A percentile compares a stretch with the other conserved stretches of the same genome.
Conservation (phyloP, 2,329 filamentous ascomycete species). For the Aspergillus bombycis region DNA sequence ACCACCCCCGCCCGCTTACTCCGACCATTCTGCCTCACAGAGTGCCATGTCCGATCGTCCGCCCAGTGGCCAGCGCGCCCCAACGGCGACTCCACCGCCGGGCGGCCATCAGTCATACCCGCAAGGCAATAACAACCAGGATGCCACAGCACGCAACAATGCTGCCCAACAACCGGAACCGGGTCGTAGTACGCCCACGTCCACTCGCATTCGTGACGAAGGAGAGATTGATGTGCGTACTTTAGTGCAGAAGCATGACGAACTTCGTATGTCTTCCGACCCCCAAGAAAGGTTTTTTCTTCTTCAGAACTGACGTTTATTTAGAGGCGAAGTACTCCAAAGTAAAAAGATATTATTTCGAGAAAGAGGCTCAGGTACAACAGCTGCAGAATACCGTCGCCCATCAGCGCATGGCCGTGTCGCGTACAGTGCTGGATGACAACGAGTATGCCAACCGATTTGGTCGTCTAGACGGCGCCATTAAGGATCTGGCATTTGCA, state of each 20-base stretch:
- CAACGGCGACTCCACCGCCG: slow-evolving; percentile 1
- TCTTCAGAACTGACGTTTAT: slow-evolving; percentile 3
- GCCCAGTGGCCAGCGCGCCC: slow-evolving; percentile 15
- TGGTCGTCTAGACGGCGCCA: slow-evolving; percentile 86
- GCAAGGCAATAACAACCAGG: slow-evolving; percentile 9
- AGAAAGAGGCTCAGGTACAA: slow-evolving; percentile 86
- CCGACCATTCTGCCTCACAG: slow-evolving; percentile 14
- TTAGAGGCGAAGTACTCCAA: slow-evolving; percentile 95
- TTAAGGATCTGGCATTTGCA: slow-evolving; percentile 93
- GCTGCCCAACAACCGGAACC: slow-evolving; percentile 38
- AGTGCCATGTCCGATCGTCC: slow-evolving; percentile 25
- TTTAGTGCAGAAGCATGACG: slow-evolving; percentile 49
- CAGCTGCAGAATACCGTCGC: slow-evolving; percentile 96
- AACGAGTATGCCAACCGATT: slow-evolving; percentile 91
- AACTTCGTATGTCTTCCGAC: slow-evolving; percentile 44
- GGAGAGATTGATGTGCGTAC: slow-evolving; percentile 49
- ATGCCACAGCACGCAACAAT: slow-evolving; percentile 29
- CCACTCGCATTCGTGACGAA: slow-evolving; percentile 41
- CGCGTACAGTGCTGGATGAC: slow-evolving; percentile 90
- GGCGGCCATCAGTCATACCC: slow-evolving; percentile 20
- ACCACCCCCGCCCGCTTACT: slow-evolving; percentile 15
- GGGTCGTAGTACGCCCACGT: slow-evolving; percentile 51
- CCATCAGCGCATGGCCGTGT: slow-evolving; percentile 92
- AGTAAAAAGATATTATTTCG: slow-evolving; percentile 96
- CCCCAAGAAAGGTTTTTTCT: not conserved